Evolutionary conservation across 2,329 filamentous ascomycete species (phyloP), one percentile per base, ranked within the genome.

Genomic region (Teratosphaeria gauchensis): DNA sequence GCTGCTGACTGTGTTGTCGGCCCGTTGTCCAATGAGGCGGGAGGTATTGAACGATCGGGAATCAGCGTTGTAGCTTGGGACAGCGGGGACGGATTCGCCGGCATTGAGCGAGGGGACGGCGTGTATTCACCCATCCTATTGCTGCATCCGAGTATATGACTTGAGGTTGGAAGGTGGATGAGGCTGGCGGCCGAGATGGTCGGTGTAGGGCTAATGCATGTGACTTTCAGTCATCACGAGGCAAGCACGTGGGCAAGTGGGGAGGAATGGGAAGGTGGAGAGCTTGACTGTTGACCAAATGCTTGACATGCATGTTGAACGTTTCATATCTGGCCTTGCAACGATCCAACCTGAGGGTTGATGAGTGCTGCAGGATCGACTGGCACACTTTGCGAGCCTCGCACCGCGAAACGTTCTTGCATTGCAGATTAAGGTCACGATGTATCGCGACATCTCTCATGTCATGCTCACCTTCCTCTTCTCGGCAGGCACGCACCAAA

Each of bases 11-110:
- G 59, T 32, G 59, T 33, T 21, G 51, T 52, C 53, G 55, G 60
- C 19, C 30, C 56, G 32, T 56, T 55, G 56, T 68, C 63, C 53
- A 68, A 61, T 9, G 64, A 54, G 16, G 63, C 61, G 52, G 58
- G 56, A 31, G 68, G 62, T 51, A 66, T 64, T 24, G 63, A 62
- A 57, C 67, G 66, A 55, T 68, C 66, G 54, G 67, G 64, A 14
- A 68, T 62, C 28, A 60, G 59, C 42, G 31, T 58, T 24, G 56
- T 51, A 32, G 56, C 59, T 28, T 55, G 58, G 7, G 54, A 57
- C 28, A 53, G 53, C 16, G 54, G 51, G 21, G 57, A 58, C 16
- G 59, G 46, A 58, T 59, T 54, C 56, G 46, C 19, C 58, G 66
- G 53, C 55, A 63, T 48, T 61, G 62, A 61, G 53, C 58, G 62